Evolutionary conservation across 345 rosid genomes (phyloP), one percentile per base, ranked within the genome.

Genomic region (Durio zibethinus): DNA sequence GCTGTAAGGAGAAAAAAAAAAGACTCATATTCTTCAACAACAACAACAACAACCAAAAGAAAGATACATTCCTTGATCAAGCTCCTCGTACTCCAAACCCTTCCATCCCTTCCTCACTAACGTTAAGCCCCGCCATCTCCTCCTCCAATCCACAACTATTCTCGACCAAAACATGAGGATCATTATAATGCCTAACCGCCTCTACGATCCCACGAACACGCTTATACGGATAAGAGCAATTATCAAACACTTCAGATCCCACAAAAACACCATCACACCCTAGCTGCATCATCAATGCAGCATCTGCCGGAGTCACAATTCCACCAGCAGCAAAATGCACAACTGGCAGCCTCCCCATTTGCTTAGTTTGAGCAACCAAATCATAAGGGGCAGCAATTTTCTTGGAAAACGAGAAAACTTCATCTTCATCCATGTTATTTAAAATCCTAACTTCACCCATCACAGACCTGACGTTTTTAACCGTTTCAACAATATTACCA

Each of bases 221-320:
- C 88, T 84, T 86, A 12, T 76, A 90, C 10, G 91, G 87, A 83
- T 87, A 87, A 2, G 78, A 5, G 72, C 84, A 77, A 0, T 85
- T 83, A 25, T 60, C 68, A 29, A 91, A 88, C 63, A 87, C 83
- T 78, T 86, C 90, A 0, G 76, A 71, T 8, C 90, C 88, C 3
- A 90, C 78, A 6, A 89, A 89, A 48, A 92, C 88, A 2, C 92
- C 92, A 80, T 90, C 94, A 52, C 90, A 89, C 1, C 92, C 90
- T 54, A 90, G 42, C 76, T 90, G 97, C 94, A 89, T 89, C 90
- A 90, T 87, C 85, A 88, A 47, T 7, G 93, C 93, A 3, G 86
- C 92, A 79, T 90, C 93, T 7, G 92, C 92, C 0, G 90, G 89
- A 7, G 90, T 88, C 66, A 77, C 85, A 40, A 88, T 76, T 47